Base-by-base conservation (phyloP, 2,329 filamentous ascomycete genomes). In the Chaetomiaceae sp. region DNA sequence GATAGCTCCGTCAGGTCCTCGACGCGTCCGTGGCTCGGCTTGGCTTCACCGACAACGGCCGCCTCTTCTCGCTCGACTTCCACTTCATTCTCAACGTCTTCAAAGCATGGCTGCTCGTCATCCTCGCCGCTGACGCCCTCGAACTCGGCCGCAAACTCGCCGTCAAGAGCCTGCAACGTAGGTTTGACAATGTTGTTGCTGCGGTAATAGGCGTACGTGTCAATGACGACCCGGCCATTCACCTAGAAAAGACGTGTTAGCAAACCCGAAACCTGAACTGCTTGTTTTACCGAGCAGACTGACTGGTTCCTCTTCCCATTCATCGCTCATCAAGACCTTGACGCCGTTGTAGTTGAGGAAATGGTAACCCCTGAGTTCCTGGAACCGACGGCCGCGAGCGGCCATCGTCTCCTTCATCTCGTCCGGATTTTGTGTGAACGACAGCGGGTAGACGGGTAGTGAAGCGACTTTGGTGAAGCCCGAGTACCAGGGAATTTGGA, bases 121-220 rank as follows among this genome's bases (percentile, higher is more conserved):
- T n/a, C n/a, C n/a, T 27, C 25, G 25, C 16, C 18, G 36, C 14
- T 11, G 20, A 9, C 4, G 13, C 42, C 37, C 23, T 23, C 42
- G 14, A 23, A 4, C 14, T 47, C 16, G 2, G 36, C 14, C 1
- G 53, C 21, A n/a, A 32, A 33, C 5, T 53, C 44, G 27, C 44
- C 10, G 7, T 53, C 47, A 10, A 65, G 48, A 1, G 58, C 23
- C 33, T 64, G 57, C 8, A 71, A 55, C 3, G 52, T 51, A 3
- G 66, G 66, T 40, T 65, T 68, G 5, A 65, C 59, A 0, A 65
- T 55, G 45, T 67, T 64, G 51, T 59, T 64, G 57, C 57, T 64
- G 1, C 57, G 29, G 51, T 70, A 71, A 49, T 69, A 72, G 1
- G 69, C 70, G 33, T 67, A 66, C 0, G 67, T 58, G 46, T 73